Evolutionary conservation across 2,329 filamentous ascomycete species (phyloP).

Genomic region (Zymoseptoria brevis): DNA sequence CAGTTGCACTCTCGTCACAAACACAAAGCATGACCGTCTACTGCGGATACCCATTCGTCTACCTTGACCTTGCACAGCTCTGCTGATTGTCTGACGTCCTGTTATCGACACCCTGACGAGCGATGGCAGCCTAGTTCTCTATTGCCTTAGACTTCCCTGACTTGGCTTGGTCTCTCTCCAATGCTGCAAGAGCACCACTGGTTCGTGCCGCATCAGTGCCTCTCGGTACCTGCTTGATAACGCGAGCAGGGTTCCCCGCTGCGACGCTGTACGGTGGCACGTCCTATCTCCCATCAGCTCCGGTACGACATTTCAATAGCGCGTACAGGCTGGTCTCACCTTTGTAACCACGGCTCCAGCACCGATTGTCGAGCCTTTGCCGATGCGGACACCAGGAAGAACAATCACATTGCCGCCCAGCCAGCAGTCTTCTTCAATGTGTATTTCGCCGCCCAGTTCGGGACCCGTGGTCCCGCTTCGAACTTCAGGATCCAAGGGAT

Average conservation of each 20-base stretch:
- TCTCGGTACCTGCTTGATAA: constrained; percentile 37
- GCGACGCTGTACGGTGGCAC: constrained; percentile 57
- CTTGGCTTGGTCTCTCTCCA: constrained; percentile 32
- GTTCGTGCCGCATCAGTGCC: constrained; percentile 22
- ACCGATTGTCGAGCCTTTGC: constrained; percentile 64
- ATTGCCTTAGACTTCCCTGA: not conserved
- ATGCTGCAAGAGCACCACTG: constrained; percentile 23
- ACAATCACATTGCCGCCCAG: constrained; percentile 64
- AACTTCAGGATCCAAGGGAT: constrained; percentile 67
- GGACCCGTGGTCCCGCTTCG: constrained; percentile 69
- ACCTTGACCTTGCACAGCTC: no score
- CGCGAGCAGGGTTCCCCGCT: constrained; percentile 58
- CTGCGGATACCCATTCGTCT: no score
- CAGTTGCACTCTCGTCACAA: not conserved
- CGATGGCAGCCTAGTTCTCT: not conserved
- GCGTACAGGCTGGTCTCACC: constrained; percentile 26
- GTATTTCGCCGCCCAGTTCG: constrained; percentile 65
- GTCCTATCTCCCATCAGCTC: constrained; percentile 32
- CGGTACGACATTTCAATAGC: not conserved
- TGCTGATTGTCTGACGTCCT: not conserved
- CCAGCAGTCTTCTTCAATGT: constrained; percentile 75
- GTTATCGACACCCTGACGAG: not conserved
- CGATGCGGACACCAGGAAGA: constrained; percentile 70
- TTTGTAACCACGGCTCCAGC: constrained; percentile 80
- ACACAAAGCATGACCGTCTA: not conserved